Evolutionary conservation across 2,329 filamentous ascomycete genomes (phyloP), one percentile per base, ranked within the genome.

Genomic region (Parascedosporium putredinis): DNA sequence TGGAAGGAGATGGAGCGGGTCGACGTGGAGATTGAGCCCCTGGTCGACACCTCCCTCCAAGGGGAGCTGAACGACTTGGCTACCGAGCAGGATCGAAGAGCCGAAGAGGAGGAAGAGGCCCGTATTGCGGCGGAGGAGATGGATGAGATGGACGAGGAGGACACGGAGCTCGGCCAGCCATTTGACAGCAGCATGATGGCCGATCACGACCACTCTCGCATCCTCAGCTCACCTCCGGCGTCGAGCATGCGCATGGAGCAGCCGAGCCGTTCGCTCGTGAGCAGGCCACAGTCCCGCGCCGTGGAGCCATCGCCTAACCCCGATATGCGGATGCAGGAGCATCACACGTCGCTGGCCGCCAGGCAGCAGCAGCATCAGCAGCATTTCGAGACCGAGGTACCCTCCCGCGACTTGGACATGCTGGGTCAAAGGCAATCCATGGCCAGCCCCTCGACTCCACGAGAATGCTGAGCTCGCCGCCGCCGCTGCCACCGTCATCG

Each of bases 1-100:
- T 98, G 91, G 91, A 86, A 81, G 57, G 91, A 97, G 66, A 98
- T 98, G 93, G 93, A 98, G 67, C 79, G 91, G n/a, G 88, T 97
- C 0, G 93, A 98, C 60, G 87, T 95, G 1, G 91, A 97, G 65
- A 79, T 98, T 48, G 80, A 86, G 58, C 86, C 93, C 3, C 78
- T 83, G 59, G 75, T 89, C 9, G 77, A 81, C 16, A 64, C 76
- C 0, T 66, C 71, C 1, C 61, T 84, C 10, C 74, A 81, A 49
- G 73, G 75, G 16, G 78, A 81, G 55, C 67, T 89, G 18, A 77
- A 81, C 52, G 68, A 67, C n/a, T 65, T 83, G 7, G 70, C 69
- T 33, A 65, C 67, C 6, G 65, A 69, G 31, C 67, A 71, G 50
- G 68, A 76, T 61, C 67, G 61, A 49, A 45, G 68, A 44, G 65